Conservation (phyloP, 139 green algal species). For the Astrephomene gubernaculifera region DNA sequence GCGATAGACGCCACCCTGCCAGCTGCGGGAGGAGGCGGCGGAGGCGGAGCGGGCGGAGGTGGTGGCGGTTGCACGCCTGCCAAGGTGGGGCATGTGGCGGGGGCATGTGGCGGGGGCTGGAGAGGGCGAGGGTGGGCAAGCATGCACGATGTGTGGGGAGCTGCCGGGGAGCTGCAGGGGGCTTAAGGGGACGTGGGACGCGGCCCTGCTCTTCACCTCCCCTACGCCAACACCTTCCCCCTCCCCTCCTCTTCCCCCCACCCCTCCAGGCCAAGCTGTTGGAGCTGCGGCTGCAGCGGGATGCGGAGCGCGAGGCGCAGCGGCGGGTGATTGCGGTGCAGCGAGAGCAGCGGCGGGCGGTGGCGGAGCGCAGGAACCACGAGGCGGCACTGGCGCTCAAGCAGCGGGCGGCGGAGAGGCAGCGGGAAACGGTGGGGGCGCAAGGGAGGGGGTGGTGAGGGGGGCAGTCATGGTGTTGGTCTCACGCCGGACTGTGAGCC, state of each 20-base stretch:
- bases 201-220: no score
- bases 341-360: conserved; percentile 47
- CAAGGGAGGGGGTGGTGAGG: neutral
- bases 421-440: conserved; percentile 37
- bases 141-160: no score
- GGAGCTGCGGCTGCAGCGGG: conserved; percentile 28
- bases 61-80: no score
- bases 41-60: no score
- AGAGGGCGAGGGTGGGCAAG: no score
- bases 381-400: conserved; percentile 34
- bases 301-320: conserved; percentile 63
- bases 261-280: conserved; percentile 20
- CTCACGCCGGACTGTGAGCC: no score
- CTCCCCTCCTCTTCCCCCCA: neutral
- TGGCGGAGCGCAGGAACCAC: conserved; percentile 7
- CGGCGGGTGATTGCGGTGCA: conserved; percentile 58
- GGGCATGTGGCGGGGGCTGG: no score
- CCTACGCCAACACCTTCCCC: no score
- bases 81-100: no score
- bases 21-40: neutral
- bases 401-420: conserved; percentile 20
- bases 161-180: no score
- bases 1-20: neutral
- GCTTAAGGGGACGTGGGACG: no score
- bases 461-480: no score